These are phyloP conservation scores for Sideroxylon spinosum DNA, from an alignment of 179 eudicot species.

Conservation along the genomic window DNA sequence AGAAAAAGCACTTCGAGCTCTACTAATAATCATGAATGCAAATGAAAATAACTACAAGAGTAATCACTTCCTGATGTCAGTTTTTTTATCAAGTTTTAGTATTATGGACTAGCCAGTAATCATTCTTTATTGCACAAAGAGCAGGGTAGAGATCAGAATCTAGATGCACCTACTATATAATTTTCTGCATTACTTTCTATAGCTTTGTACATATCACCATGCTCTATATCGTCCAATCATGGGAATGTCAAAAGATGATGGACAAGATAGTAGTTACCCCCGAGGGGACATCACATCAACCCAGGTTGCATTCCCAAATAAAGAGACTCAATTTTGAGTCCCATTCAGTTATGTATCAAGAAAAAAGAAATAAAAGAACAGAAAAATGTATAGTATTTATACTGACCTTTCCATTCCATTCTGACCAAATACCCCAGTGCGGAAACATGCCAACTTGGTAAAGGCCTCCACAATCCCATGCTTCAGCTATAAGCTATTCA, in stretches of 20 bases:
- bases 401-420: conserved; percentile 97
- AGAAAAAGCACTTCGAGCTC: background rate
- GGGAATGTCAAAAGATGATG: conserved; percentile 1
- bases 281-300: too few species aligned
- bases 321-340: too few species aligned
- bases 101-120: background rate
- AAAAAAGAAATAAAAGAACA: too few species aligned
- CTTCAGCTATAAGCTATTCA: conserved; percentile 87
- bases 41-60: background rate
- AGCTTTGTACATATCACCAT: background rate
- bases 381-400: background rate
- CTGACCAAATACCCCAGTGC: conserved; percentile 98
- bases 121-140: background rate
- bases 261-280: background rate
- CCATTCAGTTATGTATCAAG: too few species aligned
- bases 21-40: conserved; percentile 1
- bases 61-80: background rate
- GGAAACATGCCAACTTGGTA: conserved; percentile 97
- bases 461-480: conserved; percentile 99
- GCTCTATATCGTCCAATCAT: conserved; percentile 3
- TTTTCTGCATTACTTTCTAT: background rate
- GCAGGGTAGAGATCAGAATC: background rate
- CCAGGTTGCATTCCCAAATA: too few species aligned
- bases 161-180: background rate
- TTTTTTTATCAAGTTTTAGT: background rate